Percentiles rank a stretch among this genome's conserved stretches.
These are phyloP conservation scores for Ogataea parapolymorpha DNA, from an alignment of 805 yeast genomes.

Conservation along the genomic window DNA sequence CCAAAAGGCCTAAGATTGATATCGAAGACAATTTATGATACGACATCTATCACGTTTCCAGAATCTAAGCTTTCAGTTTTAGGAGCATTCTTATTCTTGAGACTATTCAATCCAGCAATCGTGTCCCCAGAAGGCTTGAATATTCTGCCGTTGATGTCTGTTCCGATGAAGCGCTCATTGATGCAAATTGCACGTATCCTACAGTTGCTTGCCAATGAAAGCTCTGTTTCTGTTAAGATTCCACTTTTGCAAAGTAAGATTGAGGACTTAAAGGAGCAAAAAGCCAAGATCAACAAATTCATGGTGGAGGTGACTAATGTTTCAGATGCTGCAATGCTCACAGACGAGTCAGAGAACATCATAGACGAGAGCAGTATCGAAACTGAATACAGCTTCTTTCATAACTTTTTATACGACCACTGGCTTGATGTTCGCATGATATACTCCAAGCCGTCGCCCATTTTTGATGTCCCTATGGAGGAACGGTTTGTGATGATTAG, in stretches of 20 bases:
- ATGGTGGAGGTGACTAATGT: conserved; percentile 32
- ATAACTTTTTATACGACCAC: conserved; percentile 47
- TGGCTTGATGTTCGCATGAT: conserved; percentile 34
- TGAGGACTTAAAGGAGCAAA: conserved; percentile 40
- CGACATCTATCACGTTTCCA: conserved; percentile 61
- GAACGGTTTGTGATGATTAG: conserved; percentile 31
- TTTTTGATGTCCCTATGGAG: conserved; percentile 13
- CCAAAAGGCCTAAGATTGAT: conserved; percentile 74
- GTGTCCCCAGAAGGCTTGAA: conserved; percentile 72
- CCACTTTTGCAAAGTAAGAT: conserved; percentile 41
- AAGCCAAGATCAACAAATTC: conserved; percentile 38
- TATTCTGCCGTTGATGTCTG: conserved; percentile 17
- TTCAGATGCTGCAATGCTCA: conserved; percentile 8
- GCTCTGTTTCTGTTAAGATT: conserved; percentile 63
- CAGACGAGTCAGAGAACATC: conserved; percentile 11
- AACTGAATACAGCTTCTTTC: conserved; percentile 37
- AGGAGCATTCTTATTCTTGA: conserved; percentile 80
- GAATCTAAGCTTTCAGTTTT: conserved; percentile 67
- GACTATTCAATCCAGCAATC: conserved; percentile 84
- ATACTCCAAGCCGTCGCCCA: conserved; percentile 18
- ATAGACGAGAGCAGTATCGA: conserved; percentile 27
- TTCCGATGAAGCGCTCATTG: conserved; percentile 53
- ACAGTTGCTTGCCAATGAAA: conserved; percentile 84
- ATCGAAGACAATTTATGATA: conserved; percentile 58
- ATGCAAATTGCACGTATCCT: conserved; percentile 78